Conservation (phyloP, 345 rosid genomes). For the Camelina sativa region DNA sequence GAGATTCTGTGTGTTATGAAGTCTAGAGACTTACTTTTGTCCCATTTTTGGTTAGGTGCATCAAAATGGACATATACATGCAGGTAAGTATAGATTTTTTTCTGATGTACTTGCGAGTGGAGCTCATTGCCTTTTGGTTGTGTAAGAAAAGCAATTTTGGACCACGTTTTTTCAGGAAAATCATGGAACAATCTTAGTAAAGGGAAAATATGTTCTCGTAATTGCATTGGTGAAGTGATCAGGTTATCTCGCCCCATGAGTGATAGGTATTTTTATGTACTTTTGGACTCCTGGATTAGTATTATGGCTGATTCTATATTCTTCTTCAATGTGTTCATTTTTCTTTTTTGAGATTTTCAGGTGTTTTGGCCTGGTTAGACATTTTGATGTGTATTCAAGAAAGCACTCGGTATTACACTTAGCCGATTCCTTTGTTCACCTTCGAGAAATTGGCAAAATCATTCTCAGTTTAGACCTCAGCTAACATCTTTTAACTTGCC, state of each 20-base stretch:
- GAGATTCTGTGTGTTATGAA: constrained; percentile 2
- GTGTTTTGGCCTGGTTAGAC: constrained; percentile 71
- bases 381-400: constrained; percentile 68
- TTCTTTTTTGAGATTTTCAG: constrained; percentile 45
- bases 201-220: constrained; percentile 46
- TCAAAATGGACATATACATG: constrained; percentile 61
- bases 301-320: neutral
- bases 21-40: constrained; percentile 40
- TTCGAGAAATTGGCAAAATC: neutral
- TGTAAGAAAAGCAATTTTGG: constrained; percentile 20
- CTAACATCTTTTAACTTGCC: constrained; percentile 21
- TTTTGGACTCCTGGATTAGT: neutral
- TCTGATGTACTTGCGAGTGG: neutral
- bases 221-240: constrained; percentile 83
- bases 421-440: constrained; percentile 17
- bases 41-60: constrained; percentile 53
- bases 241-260: constrained; percentile 57
- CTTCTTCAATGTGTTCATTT: neutral
- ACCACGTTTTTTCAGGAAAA: constrained; percentile 51
- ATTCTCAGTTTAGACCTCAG: neutral
- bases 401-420: constrained; percentile 69
- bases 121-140: constrained; percentile 1
- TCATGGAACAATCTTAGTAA: constrained; percentile 47
- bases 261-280: constrained; percentile 54
- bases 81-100: constrained; percentile 49